These are phyloP conservation scores for Evansstolkia leycettana DNA, from an alignment of 495 filamentous ascomycete species.

Conservation along the genomic window DNA sequence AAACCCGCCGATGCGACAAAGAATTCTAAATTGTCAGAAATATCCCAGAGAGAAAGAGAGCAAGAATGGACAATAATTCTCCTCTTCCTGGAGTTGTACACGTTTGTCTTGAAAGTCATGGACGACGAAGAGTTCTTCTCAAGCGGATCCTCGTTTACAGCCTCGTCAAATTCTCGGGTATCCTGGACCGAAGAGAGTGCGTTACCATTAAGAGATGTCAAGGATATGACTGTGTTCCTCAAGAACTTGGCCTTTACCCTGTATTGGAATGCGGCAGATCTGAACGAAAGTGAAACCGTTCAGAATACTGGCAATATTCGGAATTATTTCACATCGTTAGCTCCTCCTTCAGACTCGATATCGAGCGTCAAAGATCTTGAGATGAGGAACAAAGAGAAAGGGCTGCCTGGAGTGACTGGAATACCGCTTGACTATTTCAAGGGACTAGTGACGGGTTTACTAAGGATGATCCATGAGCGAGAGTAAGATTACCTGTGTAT, in stretches of 20 bases:
- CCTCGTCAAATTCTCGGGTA: conserved; percentile 19
- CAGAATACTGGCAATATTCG: conserved; percentile 38
- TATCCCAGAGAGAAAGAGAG: conserved; percentile 27
- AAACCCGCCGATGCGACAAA: conserved; percentile 21
- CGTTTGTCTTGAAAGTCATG: conserved; percentile 79
- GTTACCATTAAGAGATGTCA: conserved; percentile 57
- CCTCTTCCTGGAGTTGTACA: conserved; percentile 88
- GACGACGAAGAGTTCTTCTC: conserved; percentile 67
- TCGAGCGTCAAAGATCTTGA: conserved; percentile 22
- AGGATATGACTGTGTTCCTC: conserved; percentile 67
- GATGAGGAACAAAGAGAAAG: conserved; percentile 23
- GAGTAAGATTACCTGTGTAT: conserved; percentile 39
- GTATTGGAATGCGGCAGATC: conserved; percentile 68
- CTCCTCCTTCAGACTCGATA: conserved; percentile 9
- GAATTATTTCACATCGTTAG: conserved; percentile 39
- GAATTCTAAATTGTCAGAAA: conserved; percentile 6
- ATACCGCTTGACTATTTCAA: conserved; percentile 71
- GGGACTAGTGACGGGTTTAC: conserved; percentile 65
- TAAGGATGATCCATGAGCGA: conserved; percentile 84
- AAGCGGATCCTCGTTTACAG: conserved; percentile 24
- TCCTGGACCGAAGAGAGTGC: conserved; percentile 53
- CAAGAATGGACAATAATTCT: conserved; percentile 84
- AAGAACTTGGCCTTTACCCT: conserved; percentile 88
- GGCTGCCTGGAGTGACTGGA: conserved; percentile 49
- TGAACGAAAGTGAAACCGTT: conserved; percentile 40